These are phyloP conservation scores for Rhodotorula graminis DNA, from an alignment of 768 basidiomycete species.

Conservation along the genomic window DNA sequence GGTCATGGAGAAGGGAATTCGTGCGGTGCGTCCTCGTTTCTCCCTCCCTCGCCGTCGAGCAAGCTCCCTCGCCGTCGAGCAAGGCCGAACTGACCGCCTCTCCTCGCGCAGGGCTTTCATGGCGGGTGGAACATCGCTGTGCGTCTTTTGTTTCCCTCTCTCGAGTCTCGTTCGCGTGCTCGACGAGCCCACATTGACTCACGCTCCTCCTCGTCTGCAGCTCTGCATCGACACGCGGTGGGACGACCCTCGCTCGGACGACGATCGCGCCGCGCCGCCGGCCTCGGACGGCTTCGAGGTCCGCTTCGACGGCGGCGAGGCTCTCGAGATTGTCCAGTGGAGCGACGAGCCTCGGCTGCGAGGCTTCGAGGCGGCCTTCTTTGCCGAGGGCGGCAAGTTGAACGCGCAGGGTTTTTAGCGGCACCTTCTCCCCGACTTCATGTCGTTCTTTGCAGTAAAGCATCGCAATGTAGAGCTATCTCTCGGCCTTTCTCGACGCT, in stretches of 20 bases:
- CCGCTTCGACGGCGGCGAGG: slow-evolving; percentile 28
- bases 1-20: slow-evolving; percentile 42
- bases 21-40: slow-evolving; percentile 19
- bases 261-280: slow-evolving; percentile 10
- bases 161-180: too few relatives aligned
- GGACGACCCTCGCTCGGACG: slow-evolving; percentile 22
- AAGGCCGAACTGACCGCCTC: too few relatives aligned
- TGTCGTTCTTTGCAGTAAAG: too few relatives aligned
- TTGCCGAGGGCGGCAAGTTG: slow-evolving; percentile 4
- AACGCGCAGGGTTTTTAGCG: slow-evolving; percentile 1
- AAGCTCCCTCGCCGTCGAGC: too few relatives aligned
- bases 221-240: slow-evolving; percentile 25
- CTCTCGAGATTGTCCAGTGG: slow-evolving; percentile 24
- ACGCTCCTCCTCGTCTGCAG: too few relatives aligned
- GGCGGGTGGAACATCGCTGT: slow-evolving; percentile 14
- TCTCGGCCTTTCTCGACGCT: too few relatives aligned
- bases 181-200: too few relatives aligned
- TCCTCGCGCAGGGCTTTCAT: slow-evolving; percentile 37
- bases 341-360: slow-evolving; percentile 15
- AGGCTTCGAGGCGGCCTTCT: slow-evolving; percentile 28
- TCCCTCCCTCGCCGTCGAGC: neutral
- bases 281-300: slow-evolving; percentile 27
- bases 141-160: too few relatives aligned
- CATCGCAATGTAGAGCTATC: too few relatives aligned
- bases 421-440: too few relatives aligned